Base-by-base conservation (phyloP, 2,329 filamentous ascomycete genomes). In the Incumbomyces lentus region DNA sequence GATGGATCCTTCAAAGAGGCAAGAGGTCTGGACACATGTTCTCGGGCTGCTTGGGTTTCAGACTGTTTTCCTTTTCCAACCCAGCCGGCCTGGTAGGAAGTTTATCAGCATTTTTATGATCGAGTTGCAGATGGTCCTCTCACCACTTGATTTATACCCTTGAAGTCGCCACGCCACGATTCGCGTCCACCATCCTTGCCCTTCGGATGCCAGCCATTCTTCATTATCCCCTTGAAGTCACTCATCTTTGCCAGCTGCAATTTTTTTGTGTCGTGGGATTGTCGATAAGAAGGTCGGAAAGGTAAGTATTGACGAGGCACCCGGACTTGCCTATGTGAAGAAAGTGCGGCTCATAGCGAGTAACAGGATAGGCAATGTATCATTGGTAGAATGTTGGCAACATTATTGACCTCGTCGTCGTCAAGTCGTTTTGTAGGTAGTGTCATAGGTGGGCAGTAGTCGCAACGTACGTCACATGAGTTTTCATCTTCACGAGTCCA, bases 1-100 rank as follows among this genome's bases (percentile, higher is more conserved):
- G 77, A 64, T 1, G 86, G 88, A 60, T 95, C 87, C 60, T 79
- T 81, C 26, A 95, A 73, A 2, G 78, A 72, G 7, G 79, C 72
- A 36, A 93, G 67, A 1, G 88, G 87, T 13, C 73, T 71, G 6
- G 76, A 73, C 44, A 73, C 66, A 52, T 79, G 78, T 18, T 74
- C 68, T 22, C 55, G 53, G 22, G 61, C 58, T 6, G 49, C 48
- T 18, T 46, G 39, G 31, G 51, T 62, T 54, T 35, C 62, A 58
- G 29, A 75, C 66, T 65, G 61, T 50, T 74, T 70, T 46, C 74
- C 68, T 61, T 76, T 72, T 40, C 78, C 75, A 60, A 79, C 69
- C 73, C 72, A 76, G 55, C 74, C 74, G 51, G 73, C 73, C 76
- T 79, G 53, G 33, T 50, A 40, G 60, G 55, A 51, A 32, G 49